Conservation (phyloP, 192 early-diverging fungal species). For the Spinellus fusiger region DNA sequence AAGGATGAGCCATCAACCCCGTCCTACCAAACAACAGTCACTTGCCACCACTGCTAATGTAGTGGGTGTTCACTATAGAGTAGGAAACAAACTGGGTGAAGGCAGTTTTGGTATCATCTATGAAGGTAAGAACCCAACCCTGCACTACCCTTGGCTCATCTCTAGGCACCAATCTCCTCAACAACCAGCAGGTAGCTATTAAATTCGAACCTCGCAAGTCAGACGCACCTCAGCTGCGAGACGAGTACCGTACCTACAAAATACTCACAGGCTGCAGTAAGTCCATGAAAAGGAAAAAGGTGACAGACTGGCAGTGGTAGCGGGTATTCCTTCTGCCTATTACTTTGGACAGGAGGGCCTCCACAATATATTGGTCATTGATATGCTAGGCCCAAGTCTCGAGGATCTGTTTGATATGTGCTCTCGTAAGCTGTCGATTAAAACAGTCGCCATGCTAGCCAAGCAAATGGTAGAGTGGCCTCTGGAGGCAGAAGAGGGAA, state of each 20-base stretch:
- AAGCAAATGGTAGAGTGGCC: slow-evolving; percentile 80
- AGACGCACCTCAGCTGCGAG: slow-evolving; percentile 94
- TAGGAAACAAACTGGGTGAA: slow-evolving; percentile 95
- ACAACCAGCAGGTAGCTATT: slow-evolving; percentile 91
- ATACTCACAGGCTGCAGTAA: slow-evolving; percentile 70
- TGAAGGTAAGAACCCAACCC: slow-evolving; percentile 64
- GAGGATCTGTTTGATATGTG: slow-evolving; percentile 98
- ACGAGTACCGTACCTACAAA: slow-evolving; percentile 95
- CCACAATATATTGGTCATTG: slow-evolving; percentile 90
- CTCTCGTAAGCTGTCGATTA: slow-evolving; percentile 80
- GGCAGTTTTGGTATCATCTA: slow-evolving; percentile 99
- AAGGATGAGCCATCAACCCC: neutral
- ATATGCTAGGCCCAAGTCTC: slow-evolving; percentile 88
- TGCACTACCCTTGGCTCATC: neutral
- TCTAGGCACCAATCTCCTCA: slow-evolving; percentile 78
- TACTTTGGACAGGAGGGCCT: slow-evolving; percentile 98
- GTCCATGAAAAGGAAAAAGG: no score
- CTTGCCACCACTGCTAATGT: slow-evolving; percentile 49
- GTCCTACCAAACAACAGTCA: neutral
- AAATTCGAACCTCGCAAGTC: slow-evolving; percentile 96
- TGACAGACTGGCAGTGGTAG: slow-evolving; percentile 23
- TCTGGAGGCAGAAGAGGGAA: no score
- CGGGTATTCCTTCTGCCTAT: slow-evolving; percentile 86
- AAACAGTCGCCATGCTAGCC: slow-evolving; percentile 93
- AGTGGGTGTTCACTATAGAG: slow-evolving; percentile 94